Evolutionary conservation across 495 filamentous ascomycete species (phyloP).

Genomic region (Trichoderma virens): DNA sequence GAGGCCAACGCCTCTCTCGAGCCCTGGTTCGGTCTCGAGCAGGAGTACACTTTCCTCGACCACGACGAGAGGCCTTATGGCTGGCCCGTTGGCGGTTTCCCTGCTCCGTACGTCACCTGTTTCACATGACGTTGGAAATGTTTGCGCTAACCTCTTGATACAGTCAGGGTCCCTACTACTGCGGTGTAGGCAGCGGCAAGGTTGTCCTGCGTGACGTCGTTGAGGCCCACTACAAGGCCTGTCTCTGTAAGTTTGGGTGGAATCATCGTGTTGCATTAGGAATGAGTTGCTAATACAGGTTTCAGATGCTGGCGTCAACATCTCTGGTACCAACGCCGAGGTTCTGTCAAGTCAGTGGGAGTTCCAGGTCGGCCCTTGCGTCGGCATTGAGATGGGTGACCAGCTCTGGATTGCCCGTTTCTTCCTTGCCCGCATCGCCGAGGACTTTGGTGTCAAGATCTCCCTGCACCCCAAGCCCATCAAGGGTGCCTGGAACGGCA

Average conservation of each 20-base stretch:
- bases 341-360: conserved; percentile 98
- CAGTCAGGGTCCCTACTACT: conserved; percentile 93
- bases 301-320: conserved; percentile 66
- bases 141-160: conserved; percentile 13
- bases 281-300: not conserved
- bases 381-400: conserved; percentile 90
- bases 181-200: conserved; percentile 93
- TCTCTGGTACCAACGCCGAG: conserved; percentile 98
- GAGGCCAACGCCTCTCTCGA: conserved; percentile 71
- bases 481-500: conserved; percentile 98
- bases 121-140: not conserved
- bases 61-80: conserved; percentile 81
- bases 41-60: conserved; percentile 86
- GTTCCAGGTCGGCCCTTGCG: conserved; percentile 95
- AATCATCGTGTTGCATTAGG: not conserved
- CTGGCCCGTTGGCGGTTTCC: conserved; percentile 85
- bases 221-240: conserved; percentile 97
- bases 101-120: conserved; percentile 49
- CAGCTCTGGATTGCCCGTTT: conserved; percentile 96
- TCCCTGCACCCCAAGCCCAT: conserved; percentile 98
- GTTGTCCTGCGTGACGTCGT: conserved; percentile 98
- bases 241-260: conserved; percentile 22
- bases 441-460: conserved; percentile 95
- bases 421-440: conserved; percentile 90
- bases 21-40: conserved; percentile 98